A percentile compares a stretch with the other conserved stretches of the same genome.
Evolutionary conservation across 2,329 filamentous ascomycete genomes (phyloP).

Genomic region (Epichloe scottii): DNA sequence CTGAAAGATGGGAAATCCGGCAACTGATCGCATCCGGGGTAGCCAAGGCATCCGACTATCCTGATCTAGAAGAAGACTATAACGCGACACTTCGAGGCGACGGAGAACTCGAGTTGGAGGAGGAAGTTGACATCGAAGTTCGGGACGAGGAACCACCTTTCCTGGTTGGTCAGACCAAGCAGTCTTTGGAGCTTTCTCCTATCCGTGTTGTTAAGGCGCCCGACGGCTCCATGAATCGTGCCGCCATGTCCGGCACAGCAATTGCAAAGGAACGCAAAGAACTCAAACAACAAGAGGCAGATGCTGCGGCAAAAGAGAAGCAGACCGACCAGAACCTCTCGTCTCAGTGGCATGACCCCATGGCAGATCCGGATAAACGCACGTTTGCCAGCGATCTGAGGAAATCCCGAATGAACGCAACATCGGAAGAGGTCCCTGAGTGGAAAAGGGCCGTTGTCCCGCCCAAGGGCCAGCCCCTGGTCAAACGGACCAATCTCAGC

Average conservation of each 20-base stretch:
- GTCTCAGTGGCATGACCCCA: constrained; percentile 93
- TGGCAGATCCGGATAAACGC: constrained; percentile 73
- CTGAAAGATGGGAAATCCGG: constrained; percentile 93
- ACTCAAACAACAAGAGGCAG: constrained; percentile 73
- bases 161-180: constrained; percentile 88
- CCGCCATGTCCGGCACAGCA: constrained; percentile 84
- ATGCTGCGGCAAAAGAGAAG: constrained; percentile 61
- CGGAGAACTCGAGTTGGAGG: constrained; percentile 79
- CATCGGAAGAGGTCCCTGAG: constrained; percentile 65
- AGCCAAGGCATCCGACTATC: constrained; percentile 84
- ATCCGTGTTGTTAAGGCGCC: constrained; percentile 96
- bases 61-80: constrained; percentile 88
- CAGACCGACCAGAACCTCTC: constrained; percentile 65
- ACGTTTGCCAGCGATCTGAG: constrained; percentile 84
- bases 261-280: constrained; percentile 86
- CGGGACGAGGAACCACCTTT: constrained; percentile 95
- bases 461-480: constrained; percentile 63
- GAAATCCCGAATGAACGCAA: constrained; percentile 47
- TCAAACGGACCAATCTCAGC: constrained; percentile 77
- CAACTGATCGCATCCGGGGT: constrained; percentile 94
- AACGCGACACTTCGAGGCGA: constrained; percentile 78
- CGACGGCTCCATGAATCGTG: constrained; percentile 93
- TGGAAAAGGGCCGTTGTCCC: constrained; percentile 77
- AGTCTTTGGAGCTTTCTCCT: constrained; percentile 85
- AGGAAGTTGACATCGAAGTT: constrained; percentile 95